Base-by-base conservation (phyloP, 1,284 basidiomycete species). In the Trametes pubescens region DNA sequence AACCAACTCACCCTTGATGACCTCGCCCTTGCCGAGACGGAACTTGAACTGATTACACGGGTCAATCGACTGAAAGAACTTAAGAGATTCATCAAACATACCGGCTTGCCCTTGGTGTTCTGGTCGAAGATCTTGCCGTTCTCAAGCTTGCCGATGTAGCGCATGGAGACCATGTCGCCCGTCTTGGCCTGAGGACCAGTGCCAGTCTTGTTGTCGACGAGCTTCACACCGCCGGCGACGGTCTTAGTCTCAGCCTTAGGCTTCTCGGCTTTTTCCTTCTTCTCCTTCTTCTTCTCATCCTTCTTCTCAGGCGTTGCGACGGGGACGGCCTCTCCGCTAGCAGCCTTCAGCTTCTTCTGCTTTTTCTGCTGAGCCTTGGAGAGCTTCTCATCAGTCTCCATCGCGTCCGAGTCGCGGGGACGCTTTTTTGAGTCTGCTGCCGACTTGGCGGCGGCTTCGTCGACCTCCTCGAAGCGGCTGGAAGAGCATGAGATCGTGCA, bases 101-200 rank as follows among this genome's bases (percentile, higher is more conserved):
- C 92, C 10, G 95, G 93, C 75, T 89, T 91, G 71, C 96, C 96
- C 75, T 89, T 91, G 66, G 86, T 90, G 80, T 98, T 98, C 74
- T 88, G 83, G 80, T 99, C 96, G 72, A 98, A 98, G 49, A 92
- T 77, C 76, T 92, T 94, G 70, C 95, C 95, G 75, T 91, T 90
- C 68, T 80, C 79, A 51, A 98, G 85, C 80, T 95, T 96, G 71
- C 95, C 96, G 70, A 96, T 88, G 77, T 96, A 96, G 58, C 95
- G 86, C 92, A 99, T 95, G 66, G 83, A 83, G 59, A 98, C 85
- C 62, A 83, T 89, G 80, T 92, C 89, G 49, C 96, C 96, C 61
- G 88, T 85, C 83, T 97, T 98, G 38, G 94, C 95, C 73, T 83
- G 82, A 37, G 92, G 89, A 22, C 96, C 96, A 10, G 84, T 86